These are phyloP conservation scores for Lactifluus rugatus DNA, from an alignment of 768 basidiomycete species.

Conservation along the genomic window DNA sequence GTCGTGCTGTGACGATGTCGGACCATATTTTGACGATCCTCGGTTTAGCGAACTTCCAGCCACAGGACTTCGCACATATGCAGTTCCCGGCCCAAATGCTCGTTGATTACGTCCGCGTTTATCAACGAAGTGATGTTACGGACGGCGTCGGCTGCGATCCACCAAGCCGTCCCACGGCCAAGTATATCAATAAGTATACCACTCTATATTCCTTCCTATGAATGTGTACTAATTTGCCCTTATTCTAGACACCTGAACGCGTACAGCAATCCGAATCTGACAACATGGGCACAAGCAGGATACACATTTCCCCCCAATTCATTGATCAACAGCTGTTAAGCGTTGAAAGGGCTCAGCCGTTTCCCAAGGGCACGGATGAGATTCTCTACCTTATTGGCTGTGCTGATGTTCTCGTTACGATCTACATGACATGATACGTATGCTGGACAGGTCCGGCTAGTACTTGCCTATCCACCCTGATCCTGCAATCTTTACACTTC, in stretches of 20 bases:
- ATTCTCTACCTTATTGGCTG: slow-evolving; percentile 1
- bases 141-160: slow-evolving; percentile 77
- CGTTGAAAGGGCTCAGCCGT: background rate
- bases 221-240: background rate
- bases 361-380: background rate
- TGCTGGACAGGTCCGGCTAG: slow-evolving; percentile 4
- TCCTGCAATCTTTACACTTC: background rate
- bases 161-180: slow-evolving; percentile 59
- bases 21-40: background rate
- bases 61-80: slow-evolving; percentile 59
- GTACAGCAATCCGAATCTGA: slow-evolving; percentile 75
- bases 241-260: slow-evolving; percentile 37
- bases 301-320: slow-evolving; percentile 67
- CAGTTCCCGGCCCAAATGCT: slow-evolving; percentile 72
- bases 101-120: slow-evolving; percentile 85
- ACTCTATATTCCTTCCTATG: background rate
- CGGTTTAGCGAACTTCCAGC: slow-evolving; percentile 52
- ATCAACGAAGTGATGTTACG: slow-evolving; percentile 65
- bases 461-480: slow-evolving; percentile 1
- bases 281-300: slow-evolving; percentile 75
- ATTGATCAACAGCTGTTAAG: slow-evolving; percentile 3
- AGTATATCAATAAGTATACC: slow-evolving; percentile 63
- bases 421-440: slow-evolving; percentile 16
- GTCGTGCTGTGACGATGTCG: slow-evolving; percentile 18
- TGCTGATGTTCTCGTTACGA: background rate